phyloP scores from a whole-genome alignment of 164 flowering plant genomes.

The grape (Vitis vinifera) region ASM3070453v1 NC_081823.1:3313001-3313500 shows the following conservation, averaged over 20 bases:
- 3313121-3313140: neutral
- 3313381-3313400: constrained; percentile 70
- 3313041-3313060: constrained; percentile 66
- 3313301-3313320: too few species aligned
- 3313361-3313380: neutral
- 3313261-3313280: constrained; percentile 76
- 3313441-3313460: constrained; percentile 88
- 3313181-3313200: constrained; percentile 96
- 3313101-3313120: too few species aligned
- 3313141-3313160: constrained; percentile 55
- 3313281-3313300: too few species aligned
- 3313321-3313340: too few species aligned
- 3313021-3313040: constrained; percentile 59
- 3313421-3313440: constrained; percentile 92
- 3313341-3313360: too few species aligned
- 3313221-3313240: constrained; percentile 61
- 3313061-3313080: neutral
- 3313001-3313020: constrained; percentile 87
- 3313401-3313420: constrained; percentile 89
- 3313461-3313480: constrained; percentile 92
- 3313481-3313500: constrained; percentile 91
- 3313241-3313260: constrained; percentile 93
- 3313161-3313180: constrained; percentile 69
- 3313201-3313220: constrained; percentile 90
- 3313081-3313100: too few species aligned